These are phyloP conservation scores for Candida chilensis DNA, from an alignment of 805 yeast genomes.

Conservation along the genomic window DNA sequence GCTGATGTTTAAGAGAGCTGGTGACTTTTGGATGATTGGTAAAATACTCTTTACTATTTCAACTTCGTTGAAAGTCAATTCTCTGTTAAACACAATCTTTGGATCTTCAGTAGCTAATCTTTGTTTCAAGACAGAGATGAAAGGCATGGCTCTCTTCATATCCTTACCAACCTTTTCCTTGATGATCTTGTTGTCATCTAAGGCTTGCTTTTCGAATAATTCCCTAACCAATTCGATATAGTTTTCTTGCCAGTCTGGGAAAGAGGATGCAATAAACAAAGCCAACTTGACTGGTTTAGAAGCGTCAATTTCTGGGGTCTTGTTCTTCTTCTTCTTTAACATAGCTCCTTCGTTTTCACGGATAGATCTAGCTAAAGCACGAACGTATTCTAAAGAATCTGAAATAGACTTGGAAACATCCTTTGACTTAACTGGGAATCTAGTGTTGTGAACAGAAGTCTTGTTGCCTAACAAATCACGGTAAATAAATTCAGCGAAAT, in stretches of 20 bases:
- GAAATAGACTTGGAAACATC: slow-evolving; percentile 53
- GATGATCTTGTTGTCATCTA: slow-evolving; percentile 57
- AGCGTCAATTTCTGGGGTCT: slow-evolving; percentile 65
- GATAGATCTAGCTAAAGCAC: slow-evolving; percentile 68
- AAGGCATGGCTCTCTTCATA: slow-evolving; percentile 98
- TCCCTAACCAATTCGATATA: slow-evolving; percentile 65
- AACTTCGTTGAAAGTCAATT: slow-evolving; percentile 73
- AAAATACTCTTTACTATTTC: slow-evolving; percentile 51
- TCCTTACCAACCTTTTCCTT: slow-evolving; percentile 72
- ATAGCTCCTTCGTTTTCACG: slow-evolving; percentile 91
- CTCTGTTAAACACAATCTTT: slow-evolving; percentile 79
- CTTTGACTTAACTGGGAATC: slow-evolving; percentile 70
- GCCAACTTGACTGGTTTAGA: slow-evolving; percentile 66
- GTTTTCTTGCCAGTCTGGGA: slow-evolving; percentile 60
- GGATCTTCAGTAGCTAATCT: slow-evolving; percentile 66
- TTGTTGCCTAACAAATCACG: slow-evolving; percentile 67
- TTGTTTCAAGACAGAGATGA: slow-evolving; percentile 77
- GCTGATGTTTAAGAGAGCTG: slow-evolving; percentile 38
- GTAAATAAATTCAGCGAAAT: slow-evolving; percentile 85
- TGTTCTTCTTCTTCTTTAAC: slow-evolving; percentile 81
- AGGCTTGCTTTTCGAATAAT: slow-evolving; percentile 53
- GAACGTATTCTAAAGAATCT: slow-evolving; percentile 73
- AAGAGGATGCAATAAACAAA: slow-evolving; percentile 68
- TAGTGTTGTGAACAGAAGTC: slow-evolving; percentile 61
- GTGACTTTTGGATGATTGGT: slow-evolving; percentile 50